Evolutionary conservation across 305 asterid genomes (phyloP).

Genomic region (Striga hermonthica): DNA sequence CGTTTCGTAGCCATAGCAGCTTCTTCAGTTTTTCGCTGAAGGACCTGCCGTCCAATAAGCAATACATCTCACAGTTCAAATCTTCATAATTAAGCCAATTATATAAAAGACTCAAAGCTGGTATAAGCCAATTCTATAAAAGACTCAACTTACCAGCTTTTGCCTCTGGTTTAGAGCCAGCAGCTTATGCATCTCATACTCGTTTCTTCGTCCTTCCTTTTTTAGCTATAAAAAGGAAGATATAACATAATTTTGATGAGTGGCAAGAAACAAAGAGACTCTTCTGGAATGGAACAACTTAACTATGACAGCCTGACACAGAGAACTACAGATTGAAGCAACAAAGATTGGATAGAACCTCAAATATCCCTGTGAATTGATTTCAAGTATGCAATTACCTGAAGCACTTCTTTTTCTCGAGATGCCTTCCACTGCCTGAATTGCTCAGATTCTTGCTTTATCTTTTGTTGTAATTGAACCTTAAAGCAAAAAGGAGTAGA

Average conservation of each 20-base stretch:
- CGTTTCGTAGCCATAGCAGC: constrained; percentile 91
- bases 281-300: not conserved
- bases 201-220: constrained; percentile 96
- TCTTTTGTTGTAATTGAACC: constrained; percentile 98
- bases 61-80: not conserved
- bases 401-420: constrained; percentile 96
- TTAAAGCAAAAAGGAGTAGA: constrained; percentile 30
- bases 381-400: constrained; percentile 45
- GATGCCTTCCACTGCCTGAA: constrained; percentile 95
- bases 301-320: constrained; percentile 3
- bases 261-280: not conserved
- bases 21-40: constrained; percentile 95
- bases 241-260: not conserved
- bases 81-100: constrained; percentile 13
- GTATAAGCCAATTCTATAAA: constrained; percentile 7
- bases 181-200: constrained; percentile 97
- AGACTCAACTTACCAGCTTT: constrained; percentile 60
- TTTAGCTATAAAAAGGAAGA: constrained; percentile 49
- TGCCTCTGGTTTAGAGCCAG: constrained; percentile 96
- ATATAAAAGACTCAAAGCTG: not conserved
- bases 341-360: not conserved
- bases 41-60: constrained; percentile 49
- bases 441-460: constrained; percentile 97
- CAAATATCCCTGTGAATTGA: constrained; percentile 3
- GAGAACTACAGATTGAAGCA: not conserved